Conservation (phyloP, 140 eudicot genomes). For the Cichorium intybus region DNA sequence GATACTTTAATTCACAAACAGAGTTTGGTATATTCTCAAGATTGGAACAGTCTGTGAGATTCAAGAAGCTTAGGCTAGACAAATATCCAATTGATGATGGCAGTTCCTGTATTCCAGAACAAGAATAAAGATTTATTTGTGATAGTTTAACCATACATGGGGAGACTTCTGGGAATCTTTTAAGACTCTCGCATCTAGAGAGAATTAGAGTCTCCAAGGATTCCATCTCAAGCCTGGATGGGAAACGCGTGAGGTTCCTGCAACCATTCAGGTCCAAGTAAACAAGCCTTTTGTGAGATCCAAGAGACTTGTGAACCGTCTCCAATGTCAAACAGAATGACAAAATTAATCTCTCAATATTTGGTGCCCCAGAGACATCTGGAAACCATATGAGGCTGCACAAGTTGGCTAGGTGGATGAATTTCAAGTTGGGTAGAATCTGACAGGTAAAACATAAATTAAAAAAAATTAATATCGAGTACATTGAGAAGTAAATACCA, state of each 20-base stretch:
- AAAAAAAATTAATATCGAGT: not conserved
- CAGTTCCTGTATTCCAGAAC: not conserved
- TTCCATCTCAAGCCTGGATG: constrained; percentile 4
- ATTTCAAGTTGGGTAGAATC: not conserved
- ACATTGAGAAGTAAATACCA: no score
- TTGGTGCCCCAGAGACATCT: constrained; percentile 20
- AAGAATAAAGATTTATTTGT: not conserved
- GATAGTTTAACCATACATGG: constrained; percentile 1
- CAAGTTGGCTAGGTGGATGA: not conserved
- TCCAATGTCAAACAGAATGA: not conserved
- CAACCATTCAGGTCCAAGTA: not conserved
- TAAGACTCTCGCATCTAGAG: not conserved
- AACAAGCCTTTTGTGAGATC: not conserved
- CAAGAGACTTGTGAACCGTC: constrained; percentile 21
- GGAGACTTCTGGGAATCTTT: constrained; percentile 13
- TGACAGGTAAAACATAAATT: not conserved
- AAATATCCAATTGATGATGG: constrained; percentile 10
- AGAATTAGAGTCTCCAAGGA: constrained; percentile 10
- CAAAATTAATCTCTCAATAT: constrained; percentile 9
- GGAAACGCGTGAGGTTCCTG: not conserved
- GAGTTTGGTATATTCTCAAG: constrained; percentile 2
- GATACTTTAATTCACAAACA: not conserved
- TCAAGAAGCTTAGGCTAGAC: not conserved
- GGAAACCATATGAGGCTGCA: not conserved
- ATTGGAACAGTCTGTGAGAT: not conserved